Conservation (phyloP, 805 yeast genomes). For the Candida hungchunana region DNA sequence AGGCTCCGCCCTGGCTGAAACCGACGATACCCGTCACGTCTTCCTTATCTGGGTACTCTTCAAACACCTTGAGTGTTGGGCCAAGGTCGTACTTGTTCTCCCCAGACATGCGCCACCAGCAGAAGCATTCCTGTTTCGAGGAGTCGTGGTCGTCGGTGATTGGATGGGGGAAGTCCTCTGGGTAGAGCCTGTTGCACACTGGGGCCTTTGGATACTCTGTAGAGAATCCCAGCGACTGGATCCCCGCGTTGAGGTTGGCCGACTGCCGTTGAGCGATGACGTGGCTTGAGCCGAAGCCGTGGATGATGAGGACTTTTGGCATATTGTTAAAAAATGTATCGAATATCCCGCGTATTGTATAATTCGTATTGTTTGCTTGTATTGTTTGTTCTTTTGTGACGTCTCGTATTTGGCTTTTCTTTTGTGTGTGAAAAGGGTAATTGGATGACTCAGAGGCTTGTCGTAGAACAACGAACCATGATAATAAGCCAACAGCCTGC, state of each 20-base stretch:
- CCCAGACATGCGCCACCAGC: conserved; percentile 11
- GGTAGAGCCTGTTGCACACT: background rate
- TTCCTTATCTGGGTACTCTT: background rate
- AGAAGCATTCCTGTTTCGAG: conserved; percentile 1
- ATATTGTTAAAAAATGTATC: too few relatives aligned
- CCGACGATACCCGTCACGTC: conserved; percentile 12
- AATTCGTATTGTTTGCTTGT: too few relatives aligned
- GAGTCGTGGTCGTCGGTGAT: conserved; percentile 6
- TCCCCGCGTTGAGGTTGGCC: background rate
- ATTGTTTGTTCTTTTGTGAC: too few relatives aligned
- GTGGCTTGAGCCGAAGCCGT: too few relatives aligned
- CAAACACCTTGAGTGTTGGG: background rate
- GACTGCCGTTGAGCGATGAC: too few relatives aligned
- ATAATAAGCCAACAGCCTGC: too few relatives aligned
- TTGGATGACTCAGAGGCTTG: too few relatives aligned
- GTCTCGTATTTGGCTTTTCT: too few relatives aligned
- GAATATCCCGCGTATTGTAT: too few relatives aligned
- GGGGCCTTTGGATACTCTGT: conserved; percentile 5
- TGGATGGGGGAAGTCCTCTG: conserved; percentile 6
- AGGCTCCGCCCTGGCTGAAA: conserved; percentile 9
- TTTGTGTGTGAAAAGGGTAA: too few relatives aligned
- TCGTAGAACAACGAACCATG: too few relatives aligned
- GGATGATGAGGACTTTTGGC: too few relatives aligned
- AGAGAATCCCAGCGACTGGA: conserved; percentile 3
- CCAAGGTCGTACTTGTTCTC: background rate